Percentiles rank a stretch among this genome's conserved stretches.
phyloP scores from a whole-genome alignment of 2,329 filamentous ascomycete genomes.

The Colletotrichum agaves region DNA sequence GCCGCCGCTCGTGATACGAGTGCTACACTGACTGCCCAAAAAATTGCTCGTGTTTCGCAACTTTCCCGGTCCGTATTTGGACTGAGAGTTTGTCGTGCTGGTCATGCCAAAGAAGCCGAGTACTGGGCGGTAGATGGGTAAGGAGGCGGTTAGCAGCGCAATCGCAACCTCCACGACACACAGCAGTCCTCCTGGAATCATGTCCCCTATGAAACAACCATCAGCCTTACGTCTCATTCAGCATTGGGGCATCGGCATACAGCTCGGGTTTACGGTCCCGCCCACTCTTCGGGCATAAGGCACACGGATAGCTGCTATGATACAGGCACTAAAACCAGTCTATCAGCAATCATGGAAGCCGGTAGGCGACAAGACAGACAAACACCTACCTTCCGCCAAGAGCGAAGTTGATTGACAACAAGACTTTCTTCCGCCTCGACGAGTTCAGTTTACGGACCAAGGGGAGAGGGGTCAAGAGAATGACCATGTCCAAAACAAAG shows the following conservation, averaged over 20 bases:
- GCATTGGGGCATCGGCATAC: neutral
- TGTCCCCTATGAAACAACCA: neutral
- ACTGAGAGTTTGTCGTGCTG: neutral
- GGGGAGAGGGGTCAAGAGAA: slow-evolving; percentile 16
- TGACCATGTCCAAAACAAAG: slow-evolving; percentile 16
- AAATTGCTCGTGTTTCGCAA: neutral
- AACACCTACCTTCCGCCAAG: slow-evolving; percentile 12
- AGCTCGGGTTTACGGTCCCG: slow-evolving; percentile 22
- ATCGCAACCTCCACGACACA: slow-evolving; percentile 19
- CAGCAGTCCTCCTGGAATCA: slow-evolving; percentile 21
- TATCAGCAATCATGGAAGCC: neutral
- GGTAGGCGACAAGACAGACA: no score
- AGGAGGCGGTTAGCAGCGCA: slow-evolving; percentile 15
- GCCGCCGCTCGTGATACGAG: slow-evolving; percentile 13
- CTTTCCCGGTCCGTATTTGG: neutral
- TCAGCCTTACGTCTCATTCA: no score
- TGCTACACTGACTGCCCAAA: slow-evolving; percentile 13
- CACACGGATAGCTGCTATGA: slow-evolving; percentile 17
- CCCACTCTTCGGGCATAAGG: slow-evolving; percentile 21
- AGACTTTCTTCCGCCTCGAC: slow-evolving; percentile 8
- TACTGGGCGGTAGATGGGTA: slow-evolving; percentile 14
- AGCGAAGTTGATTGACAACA: slow-evolving; percentile 24
- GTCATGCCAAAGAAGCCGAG: slow-evolving; percentile 3
- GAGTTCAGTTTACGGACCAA: slow-evolving; percentile 15
- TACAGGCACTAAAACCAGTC: neutral